phyloP scores from a whole-genome alignment of 306 rosid species.

The Luffa aegyptiaca region DNA sequence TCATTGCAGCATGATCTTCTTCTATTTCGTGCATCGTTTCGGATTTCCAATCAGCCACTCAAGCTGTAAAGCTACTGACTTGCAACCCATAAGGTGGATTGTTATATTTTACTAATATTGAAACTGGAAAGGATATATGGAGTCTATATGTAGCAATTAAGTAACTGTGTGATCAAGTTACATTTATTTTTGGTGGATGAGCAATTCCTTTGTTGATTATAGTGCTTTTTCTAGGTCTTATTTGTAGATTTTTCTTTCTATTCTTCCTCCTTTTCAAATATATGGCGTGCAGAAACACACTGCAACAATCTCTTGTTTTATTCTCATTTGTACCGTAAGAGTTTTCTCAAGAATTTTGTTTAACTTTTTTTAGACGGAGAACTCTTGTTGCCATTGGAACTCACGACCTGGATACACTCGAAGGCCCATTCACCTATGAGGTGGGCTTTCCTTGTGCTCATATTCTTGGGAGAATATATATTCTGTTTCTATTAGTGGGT shows the following conservation, averaged over 20 bases:
- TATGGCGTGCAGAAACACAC: too few species aligned
- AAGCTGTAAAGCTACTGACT: not conserved
- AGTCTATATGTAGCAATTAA: not conserved
- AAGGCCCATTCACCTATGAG: conserved; percentile 88
- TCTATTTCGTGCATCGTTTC: not conserved
- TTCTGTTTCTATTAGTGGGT: not conserved
- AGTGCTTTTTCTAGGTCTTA: not conserved
- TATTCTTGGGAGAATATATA: not conserved
- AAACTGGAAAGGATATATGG: too few species aligned
- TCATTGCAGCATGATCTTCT: not conserved
- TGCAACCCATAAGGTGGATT: not conserved
- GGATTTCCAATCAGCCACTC: not conserved
- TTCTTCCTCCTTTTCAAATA: not conserved
- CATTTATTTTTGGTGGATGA: not conserved
- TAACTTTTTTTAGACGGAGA: conserved; percentile 49
- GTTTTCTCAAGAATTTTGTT: not conserved
- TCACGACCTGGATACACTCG: conserved; percentile 79
- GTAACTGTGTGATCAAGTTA: not conserved
- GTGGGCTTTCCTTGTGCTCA: conserved; percentile 26
- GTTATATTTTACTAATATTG: not conserved
- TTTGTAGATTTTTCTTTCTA: not conserved
- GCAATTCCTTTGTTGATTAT: not conserved
- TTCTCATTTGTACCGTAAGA: not conserved
- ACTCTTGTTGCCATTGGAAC: conserved; percentile 96
- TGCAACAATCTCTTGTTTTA: not conserved